Evolutionary conservation across 225 moss, liverwort and hornwort genomes (phyloP).

Genomic region (Neckera pumila): DNA sequence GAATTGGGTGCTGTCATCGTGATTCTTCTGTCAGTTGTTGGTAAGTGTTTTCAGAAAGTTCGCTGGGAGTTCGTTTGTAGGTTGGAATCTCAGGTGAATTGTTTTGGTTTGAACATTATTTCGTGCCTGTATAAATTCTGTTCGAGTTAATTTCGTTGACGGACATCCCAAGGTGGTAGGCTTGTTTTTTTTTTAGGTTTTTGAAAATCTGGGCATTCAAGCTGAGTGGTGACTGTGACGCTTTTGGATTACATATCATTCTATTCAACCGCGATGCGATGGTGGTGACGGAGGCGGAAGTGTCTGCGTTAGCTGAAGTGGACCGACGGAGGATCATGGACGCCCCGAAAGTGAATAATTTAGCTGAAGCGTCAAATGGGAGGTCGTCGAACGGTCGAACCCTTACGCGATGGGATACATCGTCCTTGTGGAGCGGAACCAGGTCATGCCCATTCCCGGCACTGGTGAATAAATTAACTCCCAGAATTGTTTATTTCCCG

Average conservation of each 20-base stretch:
- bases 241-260: too few relatives aligned
- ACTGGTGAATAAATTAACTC: not conserved
- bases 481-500: not conserved
- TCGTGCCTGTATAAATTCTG: too few relatives aligned
- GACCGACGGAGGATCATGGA: not conserved
- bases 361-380: not conserved
- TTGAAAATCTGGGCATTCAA: not conserved
- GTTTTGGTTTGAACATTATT: not conserved
- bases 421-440: constrained; percentile 12
- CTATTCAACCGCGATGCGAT: not conserved
- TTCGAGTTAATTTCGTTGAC: too few relatives aligned
- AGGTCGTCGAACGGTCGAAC: not conserved
- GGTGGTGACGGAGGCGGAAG: not conserved
- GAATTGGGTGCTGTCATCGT: constrained; percentile 71
- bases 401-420: constrained; percentile 15
- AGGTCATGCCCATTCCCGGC: not conserved
- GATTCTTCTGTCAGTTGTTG: constrained; percentile 64
- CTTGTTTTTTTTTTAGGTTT: not conserved
- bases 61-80: not conserved
- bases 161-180: not conserved
- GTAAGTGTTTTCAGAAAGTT: constrained; percentile 4
- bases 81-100: not conserved
- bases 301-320: not conserved
- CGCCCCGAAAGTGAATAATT: not conserved
- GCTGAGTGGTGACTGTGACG: too few relatives aligned